Conservation (phyloP, 1,139 yeast genomes). For the Debaryomyces udenii region DNA sequence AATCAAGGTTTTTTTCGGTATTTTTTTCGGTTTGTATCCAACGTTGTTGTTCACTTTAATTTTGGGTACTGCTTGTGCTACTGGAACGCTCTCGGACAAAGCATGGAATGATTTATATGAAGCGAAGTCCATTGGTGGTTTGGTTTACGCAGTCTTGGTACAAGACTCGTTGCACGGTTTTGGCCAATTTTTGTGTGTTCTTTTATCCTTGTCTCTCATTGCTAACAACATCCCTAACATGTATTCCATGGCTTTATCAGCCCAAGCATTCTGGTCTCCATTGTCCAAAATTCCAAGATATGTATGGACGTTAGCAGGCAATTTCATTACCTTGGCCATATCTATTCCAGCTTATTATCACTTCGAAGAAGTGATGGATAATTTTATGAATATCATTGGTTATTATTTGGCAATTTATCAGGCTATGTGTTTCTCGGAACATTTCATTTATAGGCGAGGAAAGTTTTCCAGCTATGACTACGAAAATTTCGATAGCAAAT, state of each 20-base stretch:
- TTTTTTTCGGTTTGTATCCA: slow-evolving; percentile 61
- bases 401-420: slow-evolving; percentile 89
- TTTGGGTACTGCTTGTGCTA: slow-evolving; percentile 86
- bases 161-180: slow-evolving; percentile 81
- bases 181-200: slow-evolving; percentile 86
- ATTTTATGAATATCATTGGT: slow-evolving; percentile 88
- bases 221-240: slow-evolving; percentile 92
- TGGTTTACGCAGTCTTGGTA: slow-evolving; percentile 75
- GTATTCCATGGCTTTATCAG: slow-evolving; percentile 85
- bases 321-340: slow-evolving; percentile 76
- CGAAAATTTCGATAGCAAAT: slow-evolving; percentile 57
- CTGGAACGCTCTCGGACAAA: slow-evolving; percentile 54
- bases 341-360: slow-evolving; percentile 84
- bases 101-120: slow-evolving; percentile 57
- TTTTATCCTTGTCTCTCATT: slow-evolving; percentile 80
- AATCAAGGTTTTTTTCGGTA: slow-evolving; percentile 61
- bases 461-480: slow-evolving; percentile 62
- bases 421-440: slow-evolving; percentile 73
- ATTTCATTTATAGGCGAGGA: slow-evolving; percentile 71
- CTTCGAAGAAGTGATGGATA: slow-evolving; percentile 72
- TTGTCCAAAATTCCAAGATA: slow-evolving; percentile 77
- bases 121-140: slow-evolving; percentile 73
- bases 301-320: slow-evolving; percentile 77
- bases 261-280: slow-evolving; percentile 79
- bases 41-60: slow-evolving; percentile 77